Evolutionary conservation across 1,284 basidiomycete genomes (phyloP), one percentile per base, ranked within the genome.

Genomic region (Rhodotorula sp.): DNA sequence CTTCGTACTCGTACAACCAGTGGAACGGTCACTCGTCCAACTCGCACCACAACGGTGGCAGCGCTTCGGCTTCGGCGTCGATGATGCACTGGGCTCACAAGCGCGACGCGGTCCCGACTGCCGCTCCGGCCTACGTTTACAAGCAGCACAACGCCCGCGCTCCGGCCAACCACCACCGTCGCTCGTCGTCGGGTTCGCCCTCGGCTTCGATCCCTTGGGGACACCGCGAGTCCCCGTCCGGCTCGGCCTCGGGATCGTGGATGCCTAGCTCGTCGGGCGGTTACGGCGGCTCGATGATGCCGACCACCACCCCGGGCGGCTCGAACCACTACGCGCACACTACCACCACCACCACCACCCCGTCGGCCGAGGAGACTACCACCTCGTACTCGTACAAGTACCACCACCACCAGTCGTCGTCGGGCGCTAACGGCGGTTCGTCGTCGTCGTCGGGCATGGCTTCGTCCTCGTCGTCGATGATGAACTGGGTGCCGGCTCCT

Each of bases 371-470:
- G 31, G 29, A 65, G n/a, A 71, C 69, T 21, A 64, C 69, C 8
- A 57, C 69, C 26, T 48, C 62, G 58, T 71, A 65, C 59, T 68
- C 70, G 47, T 71, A 68, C 70, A 71, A 71, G 70, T 63, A 71
- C 66, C 65, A 68, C 65, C 58, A 67, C 51, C 58, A 56, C 65
- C 54, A 56, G 20, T 12, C 39, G 39, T n/a, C 62, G 43, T 29
- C 54, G 66, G 54, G 16, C 47, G 52, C 43, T 23, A 54, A 51
- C 15, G 39, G 39, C 26, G 18, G 20, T 39, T n/a, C 59, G 26
- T 48, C 62, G 56, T 62, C 60, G 54, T 43, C 39, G 54, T 43
- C 39, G 39, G 39, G 10, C 39, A 43, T 43, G 39, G 39, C 39
- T 12, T 43, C 39, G 39, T 43, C 39, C 10, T 43, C 39, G 8